These are phyloP conservation scores for Pythium coloratum DNA, from an alignment of 352 stramenopile genomes.

Conservation along the genomic window DNA sequence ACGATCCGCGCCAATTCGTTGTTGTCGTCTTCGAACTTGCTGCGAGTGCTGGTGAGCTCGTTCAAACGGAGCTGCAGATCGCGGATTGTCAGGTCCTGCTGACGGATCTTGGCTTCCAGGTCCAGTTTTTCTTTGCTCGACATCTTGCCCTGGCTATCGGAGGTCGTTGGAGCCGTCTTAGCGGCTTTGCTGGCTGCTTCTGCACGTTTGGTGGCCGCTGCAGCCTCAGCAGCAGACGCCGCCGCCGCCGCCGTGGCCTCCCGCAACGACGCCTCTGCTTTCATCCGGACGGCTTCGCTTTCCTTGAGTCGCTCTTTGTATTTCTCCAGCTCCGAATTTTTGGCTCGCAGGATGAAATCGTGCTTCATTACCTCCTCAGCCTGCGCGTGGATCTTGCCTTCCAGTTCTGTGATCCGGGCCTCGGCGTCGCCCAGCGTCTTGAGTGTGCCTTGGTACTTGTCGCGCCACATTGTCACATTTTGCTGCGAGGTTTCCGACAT, in stretches of 20 bases:
- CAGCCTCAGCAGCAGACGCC: slow-evolving; percentile 29
- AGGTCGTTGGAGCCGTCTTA: slow-evolving; percentile 14
- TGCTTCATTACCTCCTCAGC: slow-evolving; percentile 64
- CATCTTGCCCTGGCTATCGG: slow-evolving; percentile 28
- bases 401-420: slow-evolving; percentile 40
- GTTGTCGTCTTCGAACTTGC: slow-evolving; percentile 59
- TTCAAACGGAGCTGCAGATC: slow-evolving; percentile 30
- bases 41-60: slow-evolving; percentile 26
- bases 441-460: slow-evolving; percentile 49
- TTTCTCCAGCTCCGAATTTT: slow-evolving; percentile 51
- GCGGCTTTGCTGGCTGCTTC: slow-evolving; percentile 5
- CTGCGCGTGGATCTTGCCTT: slow-evolving; percentile 41
- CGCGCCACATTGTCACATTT: slow-evolving; percentile 40
- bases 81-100: slow-evolving; percentile 35
- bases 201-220: slow-evolving; percentile 26
- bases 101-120: slow-evolving; percentile 39
- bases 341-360: slow-evolving; percentile 52
- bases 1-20: slow-evolving; percentile 48
- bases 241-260: slow-evolving; percentile 31
- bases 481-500: slow-evolving; percentile 47
- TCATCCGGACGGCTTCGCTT: slow-evolving; percentile 39
- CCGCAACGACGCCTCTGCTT: slow-evolving; percentile 34
- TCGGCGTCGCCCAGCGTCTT: slow-evolving; percentile 41
- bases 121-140: slow-evolving; percentile 38
- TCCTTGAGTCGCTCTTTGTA: slow-evolving; percentile 50